These are phyloP conservation scores for Angomonas desouzai DNA, from an alignment of 208 protist genomes.

Conservation along the genomic window DNA sequence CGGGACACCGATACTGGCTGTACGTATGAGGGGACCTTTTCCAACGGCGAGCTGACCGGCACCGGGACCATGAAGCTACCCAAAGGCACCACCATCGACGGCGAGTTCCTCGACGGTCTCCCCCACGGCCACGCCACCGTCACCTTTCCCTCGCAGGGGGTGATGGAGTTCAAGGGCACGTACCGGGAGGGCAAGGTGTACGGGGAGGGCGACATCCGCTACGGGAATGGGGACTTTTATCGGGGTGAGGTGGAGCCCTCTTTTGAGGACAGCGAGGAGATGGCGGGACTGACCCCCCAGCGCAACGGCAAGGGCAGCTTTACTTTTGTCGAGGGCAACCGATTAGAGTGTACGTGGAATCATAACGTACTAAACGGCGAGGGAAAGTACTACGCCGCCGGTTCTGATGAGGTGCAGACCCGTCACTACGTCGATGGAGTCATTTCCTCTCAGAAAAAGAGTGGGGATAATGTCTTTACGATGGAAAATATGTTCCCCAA, in stretches of 20 bases:
- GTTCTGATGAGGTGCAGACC: slow-evolving; percentile 33
- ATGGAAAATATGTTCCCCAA: slow-evolving; percentile 78
- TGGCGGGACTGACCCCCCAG: slow-evolving; percentile 31
- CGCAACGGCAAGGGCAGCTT: slow-evolving; percentile 64
- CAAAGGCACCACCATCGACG: slow-evolving; percentile 64
- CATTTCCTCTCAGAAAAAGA: slow-evolving; percentile 13
- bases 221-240: slow-evolving; percentile 71
- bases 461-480: slow-evolving; percentile 38
- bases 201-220: slow-evolving; percentile 39
- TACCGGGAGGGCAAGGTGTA: slow-evolving; percentile 36
- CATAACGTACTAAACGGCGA: slow-evolving; percentile 76
- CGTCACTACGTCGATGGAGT: slow-evolving; percentile 70
- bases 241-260: slow-evolving; percentile 53
- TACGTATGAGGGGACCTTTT: slow-evolving; percentile 51
- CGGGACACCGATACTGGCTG: slow-evolving; percentile 14
- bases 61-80: slow-evolving; percentile 38
- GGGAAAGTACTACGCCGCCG: slow-evolving; percentile 49
- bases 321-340: slow-evolving; percentile 71
- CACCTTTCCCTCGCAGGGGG: slow-evolving; percentile 12
- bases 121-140: slow-evolving; percentile 36
- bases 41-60: slow-evolving; percentile 27
- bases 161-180: slow-evolving; percentile 35
- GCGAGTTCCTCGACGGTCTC: slow-evolving; percentile 53
- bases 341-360: slow-evolving; percentile 67
- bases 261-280: slow-evolving; percentile 6